Evolutionary conservation across 345 rosid genomes (phyloP).

Genomic region (Draba incana): DNA sequence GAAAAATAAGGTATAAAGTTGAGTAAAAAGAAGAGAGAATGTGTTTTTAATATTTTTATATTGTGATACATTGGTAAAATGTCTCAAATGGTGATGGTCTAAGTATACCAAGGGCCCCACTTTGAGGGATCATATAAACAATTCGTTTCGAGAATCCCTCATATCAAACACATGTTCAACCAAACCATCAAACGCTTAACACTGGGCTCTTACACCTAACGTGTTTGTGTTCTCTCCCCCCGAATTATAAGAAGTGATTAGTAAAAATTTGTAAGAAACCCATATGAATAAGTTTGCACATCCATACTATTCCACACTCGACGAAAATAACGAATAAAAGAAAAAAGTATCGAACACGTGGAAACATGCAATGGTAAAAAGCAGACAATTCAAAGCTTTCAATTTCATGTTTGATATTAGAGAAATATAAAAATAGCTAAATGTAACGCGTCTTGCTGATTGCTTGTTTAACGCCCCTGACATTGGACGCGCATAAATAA

Average conservation of each 20-base stretch:
- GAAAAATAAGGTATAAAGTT: too few species aligned
- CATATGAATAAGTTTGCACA: neutral
- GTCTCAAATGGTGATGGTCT: too few species aligned
- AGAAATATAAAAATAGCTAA: neutral
- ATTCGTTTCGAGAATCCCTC: slow-evolving; percentile 21
- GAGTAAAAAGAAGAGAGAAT: too few species aligned
- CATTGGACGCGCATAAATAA: slow-evolving; percentile 17
- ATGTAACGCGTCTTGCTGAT: slow-evolving; percentile 10
- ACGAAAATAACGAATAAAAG: neutral
- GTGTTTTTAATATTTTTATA: too few species aligned
- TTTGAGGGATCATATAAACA: slow-evolving; percentile 29
- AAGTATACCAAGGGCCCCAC: slow-evolving; percentile 35
- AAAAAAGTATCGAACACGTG: slow-evolving; percentile 8
- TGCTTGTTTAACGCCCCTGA: neutral
- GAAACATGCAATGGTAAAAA: slow-evolving; percentile 1
- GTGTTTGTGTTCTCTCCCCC: slow-evolving; percentile 1
- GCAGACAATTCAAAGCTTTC: slow-evolving; percentile 7
- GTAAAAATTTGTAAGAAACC: neutral
- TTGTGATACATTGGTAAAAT: too few species aligned
- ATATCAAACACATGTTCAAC: slow-evolving; percentile 40
- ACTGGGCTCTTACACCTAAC: slow-evolving; percentile 17
- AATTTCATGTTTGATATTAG: neutral
- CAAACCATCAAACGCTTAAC: slow-evolving; percentile 32
- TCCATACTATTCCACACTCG: neutral
- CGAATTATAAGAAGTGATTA: neutral